Percentiles rank a stretch among this genome's conserved stretches.
Conservation (phyloP, 225 moss, liverwort and hornwort species). For the Pseudisothecium myosuroides region DNA sequence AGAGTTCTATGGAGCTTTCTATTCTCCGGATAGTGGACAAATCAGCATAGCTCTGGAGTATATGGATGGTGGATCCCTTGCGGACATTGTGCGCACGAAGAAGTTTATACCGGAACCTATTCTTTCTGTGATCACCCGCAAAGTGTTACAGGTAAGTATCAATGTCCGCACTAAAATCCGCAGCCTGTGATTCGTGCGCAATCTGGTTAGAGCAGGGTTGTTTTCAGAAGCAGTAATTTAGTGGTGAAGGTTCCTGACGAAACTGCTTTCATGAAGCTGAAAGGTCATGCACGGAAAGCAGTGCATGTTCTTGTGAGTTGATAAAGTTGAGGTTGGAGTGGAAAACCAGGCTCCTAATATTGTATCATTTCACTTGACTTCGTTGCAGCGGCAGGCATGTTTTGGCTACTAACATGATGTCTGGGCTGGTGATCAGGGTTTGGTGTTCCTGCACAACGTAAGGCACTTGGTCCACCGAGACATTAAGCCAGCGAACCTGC, state of each 20-base stretch:
- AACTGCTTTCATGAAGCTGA: background rate
- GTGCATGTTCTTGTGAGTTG: background rate
- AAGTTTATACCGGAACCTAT: slow-evolving; percentile 98
- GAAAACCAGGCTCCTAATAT: background rate
- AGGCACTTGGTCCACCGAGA: slow-evolving; percentile 97
- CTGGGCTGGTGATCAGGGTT: slow-evolving; percentile 40
- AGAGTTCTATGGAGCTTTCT: slow-evolving; percentile 99
- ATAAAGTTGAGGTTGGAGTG: background rate
- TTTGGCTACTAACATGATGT: background rate
- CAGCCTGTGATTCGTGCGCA: background rate
- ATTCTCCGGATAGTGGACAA: slow-evolving; percentile 96
- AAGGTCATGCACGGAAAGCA: background rate
- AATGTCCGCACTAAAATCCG: background rate
- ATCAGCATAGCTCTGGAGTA: slow-evolving; percentile 99
- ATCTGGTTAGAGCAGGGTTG: background rate
- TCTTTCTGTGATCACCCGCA: slow-evolving; percentile 89
- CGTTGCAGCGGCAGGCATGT: background rate
- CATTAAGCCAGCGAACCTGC: slow-evolving; percentile 96
- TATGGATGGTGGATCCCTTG: slow-evolving; percentile 98
- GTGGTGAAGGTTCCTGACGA: background rate
- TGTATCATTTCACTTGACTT: background rate
- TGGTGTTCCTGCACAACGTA: slow-evolving; percentile 87
- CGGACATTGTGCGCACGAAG: slow-evolving; percentile 91
- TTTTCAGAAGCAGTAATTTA: background rate
- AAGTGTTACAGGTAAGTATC: slow-evolving; percentile 65